These are phyloP conservation scores for Actinidia arguta DNA, from an alignment of 179 eudicot genomes.

Conservation along the genomic window DNA sequence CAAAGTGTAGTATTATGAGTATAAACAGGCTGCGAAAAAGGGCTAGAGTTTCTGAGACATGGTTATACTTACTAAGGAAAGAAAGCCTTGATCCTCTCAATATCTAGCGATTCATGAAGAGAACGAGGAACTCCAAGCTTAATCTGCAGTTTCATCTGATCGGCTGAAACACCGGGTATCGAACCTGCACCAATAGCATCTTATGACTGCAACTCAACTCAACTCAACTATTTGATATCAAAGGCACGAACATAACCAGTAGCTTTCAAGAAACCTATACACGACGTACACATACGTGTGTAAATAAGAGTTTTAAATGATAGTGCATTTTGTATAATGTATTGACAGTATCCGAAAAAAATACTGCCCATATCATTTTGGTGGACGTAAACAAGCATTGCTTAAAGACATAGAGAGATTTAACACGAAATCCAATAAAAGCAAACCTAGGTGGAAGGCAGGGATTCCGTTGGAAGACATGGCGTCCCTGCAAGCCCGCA, in stretches of 20 bases:
- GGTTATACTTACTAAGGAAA: constrained; percentile 87
- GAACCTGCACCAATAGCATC: constrained; percentile 60
- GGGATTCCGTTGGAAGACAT: constrained; percentile 97
- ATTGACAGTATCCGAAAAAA: no score
- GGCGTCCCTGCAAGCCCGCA: constrained; percentile 95
- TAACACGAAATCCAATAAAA: not conserved
- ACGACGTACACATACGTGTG: no score
- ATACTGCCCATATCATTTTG: no score
- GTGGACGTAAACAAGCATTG: not conserved
- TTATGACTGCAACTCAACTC: not conserved
- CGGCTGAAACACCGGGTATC: constrained; percentile 91
- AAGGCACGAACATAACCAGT: not conserved
- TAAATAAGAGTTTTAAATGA: no score
- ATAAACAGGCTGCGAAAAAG: not conserved
- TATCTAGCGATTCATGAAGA: constrained; percentile 73
- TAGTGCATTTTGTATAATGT: no score
- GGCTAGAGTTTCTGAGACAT: not conserved
- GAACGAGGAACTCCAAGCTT: constrained; percentile 89
- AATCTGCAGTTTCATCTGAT: constrained; percentile 88
- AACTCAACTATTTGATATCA: constrained; percentile 2
- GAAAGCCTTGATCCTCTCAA: constrained; percentile 90
- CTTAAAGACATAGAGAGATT: not conserved
- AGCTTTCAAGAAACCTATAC: not conserved
- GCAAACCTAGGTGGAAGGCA: constrained; percentile 83
- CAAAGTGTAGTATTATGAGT: not conserved